These are phyloP conservation scores for Phytophthora rubi DNA, from an alignment of 352 stramenopile genomes.

Conservation along the genomic window DNA sequence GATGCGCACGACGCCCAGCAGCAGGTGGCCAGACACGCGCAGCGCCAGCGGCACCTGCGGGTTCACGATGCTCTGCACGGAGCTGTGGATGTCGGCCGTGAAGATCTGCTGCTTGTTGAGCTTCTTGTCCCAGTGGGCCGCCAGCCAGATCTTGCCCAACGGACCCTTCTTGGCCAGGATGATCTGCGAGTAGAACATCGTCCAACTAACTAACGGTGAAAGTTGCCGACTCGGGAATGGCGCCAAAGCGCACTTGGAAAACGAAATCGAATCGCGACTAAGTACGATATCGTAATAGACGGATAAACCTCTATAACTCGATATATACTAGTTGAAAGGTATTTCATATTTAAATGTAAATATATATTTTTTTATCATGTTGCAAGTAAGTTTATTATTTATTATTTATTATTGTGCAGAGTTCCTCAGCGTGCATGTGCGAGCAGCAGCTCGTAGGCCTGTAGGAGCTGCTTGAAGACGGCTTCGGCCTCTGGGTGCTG, in stretches of 20 bases:
- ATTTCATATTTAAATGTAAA: no score
- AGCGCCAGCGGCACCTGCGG: constrained; percentile 97
- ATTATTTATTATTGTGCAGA: no score
- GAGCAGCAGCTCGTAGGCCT: constrained; percentile 89
- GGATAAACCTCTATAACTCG: no score
- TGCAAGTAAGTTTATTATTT: no score
- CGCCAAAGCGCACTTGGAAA: not conserved
- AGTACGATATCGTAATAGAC: not conserved
- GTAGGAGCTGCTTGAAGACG: constrained; percentile 87
- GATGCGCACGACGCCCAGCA: constrained; percentile 99
- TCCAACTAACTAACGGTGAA: not conserved
- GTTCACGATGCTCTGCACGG: constrained; percentile 97
- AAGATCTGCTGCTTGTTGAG: constrained; percentile 99
- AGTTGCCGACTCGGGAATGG: not conserved
- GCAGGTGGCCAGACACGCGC: constrained; percentile 96
- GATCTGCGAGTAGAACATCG: constrained; percentile 99
- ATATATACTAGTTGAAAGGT: no score
- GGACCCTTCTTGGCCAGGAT: constrained; percentile 99
- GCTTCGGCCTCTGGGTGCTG: constrained; percentile 69
- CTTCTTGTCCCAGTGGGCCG: constrained; percentile 99
- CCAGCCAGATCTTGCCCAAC: constrained; percentile 99
- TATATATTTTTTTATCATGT: no score
- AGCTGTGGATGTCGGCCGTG: constrained; percentile 96
- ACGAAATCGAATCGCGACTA: not conserved
- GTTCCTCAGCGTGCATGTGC: constrained; percentile 12